Base-by-base conservation (phyloP, 2,329 filamentous ascomycete genomes). In the Helotiales sp. region DNA sequence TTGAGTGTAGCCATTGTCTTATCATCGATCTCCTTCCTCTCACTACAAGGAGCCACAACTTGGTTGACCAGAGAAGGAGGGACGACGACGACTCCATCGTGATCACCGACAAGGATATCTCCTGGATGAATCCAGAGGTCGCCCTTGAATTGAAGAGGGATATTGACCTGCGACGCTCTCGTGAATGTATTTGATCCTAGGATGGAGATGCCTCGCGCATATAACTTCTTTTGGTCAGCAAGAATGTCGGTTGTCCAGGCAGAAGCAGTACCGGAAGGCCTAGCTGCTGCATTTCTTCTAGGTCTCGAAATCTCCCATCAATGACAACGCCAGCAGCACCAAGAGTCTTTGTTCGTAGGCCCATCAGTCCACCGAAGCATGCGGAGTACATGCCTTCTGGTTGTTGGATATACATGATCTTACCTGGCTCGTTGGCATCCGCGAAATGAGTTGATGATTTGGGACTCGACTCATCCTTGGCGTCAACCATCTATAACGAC, bases 281-380 rank as follows among this genome's bases (percentile, higher is more conserved):
- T 46, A 73, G 50, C 13, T 69, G 65, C 2, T 63, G 62, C 44
- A 72, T 69, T 57, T 75, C 73, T 22, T 69, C 57, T 5, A 76
- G 56, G 58, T 75, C 72, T 13, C 73, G 62, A 59, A 75, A 72
- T 10, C 68, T 67, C 6, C 74, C 74, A 63, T 76, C 73, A 47
- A 76, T 68, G 5, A 76, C 67, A 3, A 73, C 71, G 15, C 73
- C 74, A 4, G 66, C 67, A 2, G 73, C 73, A 5, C 72, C 73
- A 1, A 70, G 59, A 17, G 66, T 62, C 58, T 72, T 66, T 0
- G 72, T 71, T 2, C 72, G 62, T 5, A 69, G 71, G 30, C 67
- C 71, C 74, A 76, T 76, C 38, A 76, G 56, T 1, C 73, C 74
- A 15, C 74, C 74, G 67, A 69, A 76, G 55, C 71, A 73, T 5